A percentile compares a stretch with the other conserved stretches of the same genome.
These are phyloP conservation scores for Jimgerdemannia lactiflua DNA, from an alignment of 192 early-diverging fungal genomes.

Conservation along the genomic window DNA sequence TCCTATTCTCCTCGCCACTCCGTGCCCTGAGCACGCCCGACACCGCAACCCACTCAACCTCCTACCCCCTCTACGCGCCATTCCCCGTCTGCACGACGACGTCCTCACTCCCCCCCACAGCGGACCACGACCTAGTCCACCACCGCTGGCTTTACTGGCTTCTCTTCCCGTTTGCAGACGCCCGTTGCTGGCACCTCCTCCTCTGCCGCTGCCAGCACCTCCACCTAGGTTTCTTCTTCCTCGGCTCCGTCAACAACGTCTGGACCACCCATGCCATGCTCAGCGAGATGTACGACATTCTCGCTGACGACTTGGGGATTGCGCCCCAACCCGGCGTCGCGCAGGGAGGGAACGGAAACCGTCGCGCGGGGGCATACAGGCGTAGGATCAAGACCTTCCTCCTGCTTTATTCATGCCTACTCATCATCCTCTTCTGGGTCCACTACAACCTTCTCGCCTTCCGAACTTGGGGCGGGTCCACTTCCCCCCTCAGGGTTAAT, in stretches of 20 bases:
- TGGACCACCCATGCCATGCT: conserved; percentile 49
- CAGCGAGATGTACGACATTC: conserved; percentile 52
- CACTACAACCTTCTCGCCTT: conserved; percentile 55
- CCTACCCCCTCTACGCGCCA: conserved; percentile 24
- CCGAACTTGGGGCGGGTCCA: conserved; percentile 20
- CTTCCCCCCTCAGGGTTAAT: conserved; percentile 2
- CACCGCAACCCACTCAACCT: neutral
- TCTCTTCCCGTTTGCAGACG: conserved; percentile 44
- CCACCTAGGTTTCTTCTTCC: conserved; percentile 55
- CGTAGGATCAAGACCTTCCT: conserved; percentile 34
- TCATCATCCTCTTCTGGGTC: conserved; percentile 52
- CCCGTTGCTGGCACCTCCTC: conserved; percentile 41
- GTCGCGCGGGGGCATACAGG: neutral
- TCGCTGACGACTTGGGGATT: conserved; percentile 28
- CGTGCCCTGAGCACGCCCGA: too few relatives aligned
- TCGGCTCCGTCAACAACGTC: conserved; percentile 50
- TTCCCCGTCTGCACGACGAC: conserved; percentile 27
- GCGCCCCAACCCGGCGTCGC: neutral
- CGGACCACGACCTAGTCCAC: conserved; percentile 14
- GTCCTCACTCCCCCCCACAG: neutral
- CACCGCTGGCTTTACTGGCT: conserved; percentile 15
- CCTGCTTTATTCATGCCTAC: conserved; percentile 32
- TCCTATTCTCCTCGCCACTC: neutral
- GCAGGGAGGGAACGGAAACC: too few relatives aligned
- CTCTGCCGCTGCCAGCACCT: conserved; percentile 50